phyloP scores from a whole-genome alignment of 2,329 filamentous ascomycete genomes.

The Microsporum ferrugineum region DNA sequence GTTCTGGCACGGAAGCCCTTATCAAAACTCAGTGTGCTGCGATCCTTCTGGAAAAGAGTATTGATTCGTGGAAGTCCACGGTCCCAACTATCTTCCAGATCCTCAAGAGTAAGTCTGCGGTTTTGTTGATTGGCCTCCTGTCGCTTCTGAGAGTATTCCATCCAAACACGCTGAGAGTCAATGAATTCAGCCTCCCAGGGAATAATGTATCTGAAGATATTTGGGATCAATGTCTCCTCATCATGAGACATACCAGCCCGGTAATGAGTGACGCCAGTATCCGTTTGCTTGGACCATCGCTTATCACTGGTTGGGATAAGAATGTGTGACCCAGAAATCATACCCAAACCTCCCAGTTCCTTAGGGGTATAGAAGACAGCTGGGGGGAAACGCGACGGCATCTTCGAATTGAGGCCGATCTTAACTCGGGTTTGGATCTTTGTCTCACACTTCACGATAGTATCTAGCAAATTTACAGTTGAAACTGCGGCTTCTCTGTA shows the following conservation, averaged over 20 bases:
- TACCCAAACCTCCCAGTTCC: constrained; percentile 88
- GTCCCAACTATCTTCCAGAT: constrained; percentile 97
- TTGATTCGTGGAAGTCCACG: constrained; percentile 95
- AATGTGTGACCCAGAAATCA: constrained; percentile 98
- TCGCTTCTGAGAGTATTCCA: constrained; percentile 96
- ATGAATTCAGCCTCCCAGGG: constrained; percentile 99
- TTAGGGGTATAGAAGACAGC: constrained; percentile 99
- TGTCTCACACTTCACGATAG: constrained; percentile 98
- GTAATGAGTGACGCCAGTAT: constrained; percentile 93
- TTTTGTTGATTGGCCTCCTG: constrained; percentile 97
- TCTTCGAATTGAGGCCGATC: constrained; percentile 97
- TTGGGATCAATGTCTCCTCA: constrained; percentile 93
- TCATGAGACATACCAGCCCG: constrained; percentile 96
- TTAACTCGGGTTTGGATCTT: constrained; percentile 99
- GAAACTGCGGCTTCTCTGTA: constrained; percentile 96
- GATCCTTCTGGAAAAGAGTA: constrained; percentile 95
- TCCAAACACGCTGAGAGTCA: constrained; percentile 97
- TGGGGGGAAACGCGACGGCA: constrained; percentile 96
- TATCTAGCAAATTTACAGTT: constrained; percentile 85
- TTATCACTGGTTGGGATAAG: constrained; percentile 95
- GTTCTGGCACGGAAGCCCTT: constrained; percentile 93
- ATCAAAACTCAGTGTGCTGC: constrained; percentile 93
- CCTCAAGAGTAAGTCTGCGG: constrained; percentile 81
- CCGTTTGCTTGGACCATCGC: constrained; percentile 96
- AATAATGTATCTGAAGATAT: constrained; percentile 98